Conservation (phyloP, 768 basidiomycete species). For the Termitomyces sp. region DNA sequence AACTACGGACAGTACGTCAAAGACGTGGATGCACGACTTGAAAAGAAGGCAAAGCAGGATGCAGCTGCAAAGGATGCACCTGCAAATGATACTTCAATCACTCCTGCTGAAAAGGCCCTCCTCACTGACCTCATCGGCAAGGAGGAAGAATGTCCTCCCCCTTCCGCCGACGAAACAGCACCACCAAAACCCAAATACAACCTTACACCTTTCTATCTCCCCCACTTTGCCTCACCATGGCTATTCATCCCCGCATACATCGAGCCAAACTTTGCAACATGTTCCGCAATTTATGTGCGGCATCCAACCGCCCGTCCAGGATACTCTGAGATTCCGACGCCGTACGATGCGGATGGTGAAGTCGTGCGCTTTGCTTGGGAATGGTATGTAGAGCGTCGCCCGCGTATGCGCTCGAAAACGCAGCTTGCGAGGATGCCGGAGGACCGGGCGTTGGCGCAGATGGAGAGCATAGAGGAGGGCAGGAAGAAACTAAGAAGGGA, state of each 20-base stretch:
- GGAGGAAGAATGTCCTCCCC: neutral
- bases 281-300: conserved; percentile 89
- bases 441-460: conserved; percentile 47
- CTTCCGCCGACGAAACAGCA: neutral
- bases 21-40: neutral
- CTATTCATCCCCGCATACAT: conserved; percentile 93
- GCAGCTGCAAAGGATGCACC: neutral
- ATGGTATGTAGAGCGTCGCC: conserved; percentile 79
- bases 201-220: conserved; percentile 80
- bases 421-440: conserved; percentile 65
- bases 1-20: conserved; percentile 16
- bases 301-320: conserved; percentile 96
- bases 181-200: conserved; percentile 6
- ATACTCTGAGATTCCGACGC: conserved; percentile 93
- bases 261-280: conserved; percentile 80
- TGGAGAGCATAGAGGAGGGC: conserved; percentile 26
- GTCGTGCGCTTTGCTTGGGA: conserved; percentile 93
- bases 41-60: neutral
- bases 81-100: neutral
- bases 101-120: conserved; percentile 1
- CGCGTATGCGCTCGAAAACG: conserved; percentile 60
- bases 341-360: conserved; percentile 94
- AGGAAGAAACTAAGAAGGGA: conserved; percentile 21
- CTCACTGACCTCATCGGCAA: neutral
- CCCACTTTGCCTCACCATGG: conserved; percentile 84